phyloP scores from a whole-genome alignment of 345 rosid species.

The Hypericum perforatum region DNA sequence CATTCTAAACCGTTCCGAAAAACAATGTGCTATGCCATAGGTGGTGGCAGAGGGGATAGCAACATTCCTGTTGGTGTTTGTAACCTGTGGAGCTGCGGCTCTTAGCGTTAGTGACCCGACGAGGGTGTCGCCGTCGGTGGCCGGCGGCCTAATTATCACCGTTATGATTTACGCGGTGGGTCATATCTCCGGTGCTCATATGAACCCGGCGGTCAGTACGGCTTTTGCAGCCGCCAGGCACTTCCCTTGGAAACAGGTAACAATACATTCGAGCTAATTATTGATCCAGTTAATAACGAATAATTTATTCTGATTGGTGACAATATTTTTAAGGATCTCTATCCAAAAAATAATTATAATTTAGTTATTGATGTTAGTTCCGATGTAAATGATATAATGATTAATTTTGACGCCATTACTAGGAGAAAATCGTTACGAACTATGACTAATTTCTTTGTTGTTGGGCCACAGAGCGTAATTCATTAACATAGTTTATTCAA shows the following conservation, averaged over 20 bases:
- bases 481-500: too few relatives aligned
- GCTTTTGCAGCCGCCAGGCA: constrained; percentile 42
- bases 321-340: too few relatives aligned
- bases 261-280: background rate
- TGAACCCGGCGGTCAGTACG: constrained; percentile 64
- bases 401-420: too few relatives aligned
- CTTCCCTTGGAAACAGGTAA: constrained; percentile 58
- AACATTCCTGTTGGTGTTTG: constrained; percentile 48
- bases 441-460: too few relatives aligned
- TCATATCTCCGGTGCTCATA: constrained; percentile 67
- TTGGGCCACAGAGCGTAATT: too few relatives aligned
- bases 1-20: too few relatives aligned
- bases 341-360: too few relatives aligned
- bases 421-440: too few relatives aligned
- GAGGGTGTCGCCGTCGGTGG: constrained; percentile 37
- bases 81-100: constrained; percentile 45
- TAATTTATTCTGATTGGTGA: too few relatives aligned
- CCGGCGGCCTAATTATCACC: constrained; percentile 55
- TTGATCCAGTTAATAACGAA: too few relatives aligned
- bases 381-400: too few relatives aligned
- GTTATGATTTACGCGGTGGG: constrained; percentile 69
- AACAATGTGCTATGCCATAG: constrained; percentile 11
- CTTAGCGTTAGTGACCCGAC: constrained; percentile 28
- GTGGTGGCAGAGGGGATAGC: constrained; percentile 50
- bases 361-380: too few relatives aligned